phyloP scores from a whole-genome alignment of 2,329 filamentous ascomycete genomes.

The Aureobasidium namibiae region DNA sequence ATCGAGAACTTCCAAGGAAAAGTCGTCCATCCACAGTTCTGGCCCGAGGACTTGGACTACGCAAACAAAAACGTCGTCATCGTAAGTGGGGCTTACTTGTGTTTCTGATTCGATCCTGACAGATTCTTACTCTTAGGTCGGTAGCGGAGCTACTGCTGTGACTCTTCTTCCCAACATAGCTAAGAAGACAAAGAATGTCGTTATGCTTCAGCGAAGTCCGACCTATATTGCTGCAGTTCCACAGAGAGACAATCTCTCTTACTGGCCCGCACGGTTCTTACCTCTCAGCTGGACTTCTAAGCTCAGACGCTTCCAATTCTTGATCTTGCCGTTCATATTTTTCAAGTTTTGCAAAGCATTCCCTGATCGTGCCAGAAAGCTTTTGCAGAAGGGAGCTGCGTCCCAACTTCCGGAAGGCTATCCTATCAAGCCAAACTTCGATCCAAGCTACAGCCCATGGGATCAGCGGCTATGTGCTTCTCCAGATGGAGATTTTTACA shows the following conservation, averaged over 20 bases:
- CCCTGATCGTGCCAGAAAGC: constrained; percentile 22
- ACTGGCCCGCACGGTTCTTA: constrained; percentile 32
- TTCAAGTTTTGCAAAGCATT: constrained; percentile 26
- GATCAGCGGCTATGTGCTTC: constrained; percentile 68
- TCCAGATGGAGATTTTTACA: constrained; percentile 53
- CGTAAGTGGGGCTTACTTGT: constrained; percentile 22
- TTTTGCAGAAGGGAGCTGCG: constrained; percentile 37
- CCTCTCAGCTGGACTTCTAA: constrained; percentile 19
- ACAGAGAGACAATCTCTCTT: constrained; percentile 28
- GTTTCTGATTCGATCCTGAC: neutral
- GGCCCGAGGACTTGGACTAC: constrained; percentile 62
- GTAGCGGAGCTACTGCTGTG: constrained; percentile 70
- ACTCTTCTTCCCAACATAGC: constrained; percentile 66
- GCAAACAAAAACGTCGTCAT: constrained; percentile 60
- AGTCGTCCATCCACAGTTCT: constrained; percentile 65
- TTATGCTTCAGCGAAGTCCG: constrained; percentile 75
- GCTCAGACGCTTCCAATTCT: constrained; percentile 29
- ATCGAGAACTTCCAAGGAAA: constrained; percentile 57
- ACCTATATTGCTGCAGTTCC: constrained; percentile 56
- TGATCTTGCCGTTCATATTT: constrained; percentile 27
- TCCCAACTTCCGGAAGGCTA: constrained; percentile 40
- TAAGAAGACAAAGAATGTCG: constrained; percentile 54
- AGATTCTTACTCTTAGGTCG: constrained; percentile 35
- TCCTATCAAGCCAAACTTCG: constrained; percentile 37
- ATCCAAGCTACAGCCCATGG: constrained; percentile 45